Base-by-base conservation (phyloP, 2,329 filamentous ascomycete genomes). In the Ophiosphaerella herpotricha region DNA sequence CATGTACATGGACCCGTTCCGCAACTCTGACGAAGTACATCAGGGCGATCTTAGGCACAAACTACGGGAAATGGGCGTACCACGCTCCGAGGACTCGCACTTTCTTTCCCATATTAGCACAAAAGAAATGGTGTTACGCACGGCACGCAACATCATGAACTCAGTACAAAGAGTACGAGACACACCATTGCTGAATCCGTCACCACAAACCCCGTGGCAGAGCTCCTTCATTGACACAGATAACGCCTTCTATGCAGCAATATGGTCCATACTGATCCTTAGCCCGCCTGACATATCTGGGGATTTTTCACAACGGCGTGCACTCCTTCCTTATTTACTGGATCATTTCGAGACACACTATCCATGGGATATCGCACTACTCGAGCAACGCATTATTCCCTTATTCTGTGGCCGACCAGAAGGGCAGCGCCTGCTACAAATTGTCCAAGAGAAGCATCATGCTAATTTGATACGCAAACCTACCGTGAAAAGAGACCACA, bases 1-100 rank as follows among this genome's bases (percentile, higher is more conserved):
- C 50, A 93, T 96, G 83, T 95, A 90, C 67, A 79, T 97, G 57
- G 90, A 96, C 64, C 91, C 92, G 0, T 96, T 89, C 71, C 82
- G 84, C 24, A 85, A 82, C 2, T 81, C 85, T 31, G 74, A 82
- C 12, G 91, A 96, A 71, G 82, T 92, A 0, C 77, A 81, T 0
- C 70, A 83, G 11, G 74, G 77, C 1, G 77, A 82, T 42, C 76
- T 97, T 33, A 79, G 82, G 50, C 74, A 74, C 23, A 79, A 85
- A 54, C 75, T 93, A n/a, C 77, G 79, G 35, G 77, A 81, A 21
- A 68, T 84, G 59, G 79, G 80, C 9, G 75, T 75, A 5, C 69
- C 74, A 0, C 41, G 55, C 7, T 41, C 63, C 9, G 68, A 74
- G 26, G 68, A 75, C 74, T 53, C 67, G 61, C 52, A 78, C 75